phyloP scores from a whole-genome alignment of 805 yeast species.

The Komagataella kurtzmanii region DNA sequence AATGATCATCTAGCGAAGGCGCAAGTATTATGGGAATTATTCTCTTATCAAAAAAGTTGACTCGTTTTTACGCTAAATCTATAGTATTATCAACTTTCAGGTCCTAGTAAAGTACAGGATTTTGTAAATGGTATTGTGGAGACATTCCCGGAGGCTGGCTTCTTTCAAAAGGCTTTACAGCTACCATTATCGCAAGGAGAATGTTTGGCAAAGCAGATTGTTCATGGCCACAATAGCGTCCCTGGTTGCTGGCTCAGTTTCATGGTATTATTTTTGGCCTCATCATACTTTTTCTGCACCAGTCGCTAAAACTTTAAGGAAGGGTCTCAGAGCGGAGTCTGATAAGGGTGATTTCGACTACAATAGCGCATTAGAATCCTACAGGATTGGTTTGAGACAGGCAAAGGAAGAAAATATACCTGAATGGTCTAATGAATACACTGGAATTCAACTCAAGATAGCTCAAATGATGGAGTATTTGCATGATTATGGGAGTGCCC shows the following conservation, averaged over 20 bases:
- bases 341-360: conserved; percentile 52
- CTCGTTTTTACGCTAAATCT: no score
- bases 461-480: conserved; percentile 54
- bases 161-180: conserved; percentile 5
- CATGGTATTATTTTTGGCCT: conserved; percentile 43
- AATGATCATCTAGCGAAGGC: conserved; percentile 1
- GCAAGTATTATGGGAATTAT: not conserved
- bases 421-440: conserved; percentile 62
- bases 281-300: conserved; percentile 52
- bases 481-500: not conserved
- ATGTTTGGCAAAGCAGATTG: conserved; percentile 7
- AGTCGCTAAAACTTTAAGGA: conserved; percentile 60
- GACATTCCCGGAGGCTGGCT: not conserved
- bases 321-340: conserved; percentile 76
- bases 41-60: not conserved
- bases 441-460: conserved; percentile 79
- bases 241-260: conserved; percentile 6
- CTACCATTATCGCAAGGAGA: conserved; percentile 7
- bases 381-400: conserved; percentile 59
- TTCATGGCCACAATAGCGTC: conserved; percentile 6
- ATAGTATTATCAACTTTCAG: not conserved
- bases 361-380: conserved; percentile 53
- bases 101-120: not conserved
- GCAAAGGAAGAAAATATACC: conserved; percentile 44
- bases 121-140: not conserved